Conservation (phyloP, 257 asterid genomes). For the Marsdenia floribunda region DNA sequence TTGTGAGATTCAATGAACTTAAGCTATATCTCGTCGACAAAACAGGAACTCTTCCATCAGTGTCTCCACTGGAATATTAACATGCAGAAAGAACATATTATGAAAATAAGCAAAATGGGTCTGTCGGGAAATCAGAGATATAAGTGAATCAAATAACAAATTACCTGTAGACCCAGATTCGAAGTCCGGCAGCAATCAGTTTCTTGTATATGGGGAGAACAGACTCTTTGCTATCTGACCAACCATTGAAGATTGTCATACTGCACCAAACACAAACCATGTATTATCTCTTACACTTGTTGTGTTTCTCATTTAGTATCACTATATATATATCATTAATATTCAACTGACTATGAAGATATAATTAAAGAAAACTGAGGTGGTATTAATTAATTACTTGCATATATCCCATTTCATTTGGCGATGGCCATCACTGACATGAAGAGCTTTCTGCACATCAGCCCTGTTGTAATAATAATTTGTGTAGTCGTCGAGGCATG, state of each 20-base stretch:
- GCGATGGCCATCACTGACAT: constrained; percentile 48
- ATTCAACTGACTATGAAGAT: not conserved
- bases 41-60: constrained; percentile 86
- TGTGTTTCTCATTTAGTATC: not conserved
- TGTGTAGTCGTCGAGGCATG: constrained; percentile 81
- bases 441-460: constrained; percentile 84
- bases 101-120: not conserved
- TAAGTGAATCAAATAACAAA: not conserved
- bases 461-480: constrained; percentile 55
- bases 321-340: not conserved
- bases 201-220: constrained; percentile 80
- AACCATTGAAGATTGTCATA: constrained; percentile 47
- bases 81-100: not conserved
- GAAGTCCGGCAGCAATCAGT: constrained; percentile 64
- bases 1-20: constrained; percentile 57
- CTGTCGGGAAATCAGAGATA: not conserved
- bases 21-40: constrained; percentile 81
- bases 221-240: constrained; percentile 55
- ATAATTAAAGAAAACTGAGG: no score
- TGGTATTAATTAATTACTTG: constrained; percentile 47
- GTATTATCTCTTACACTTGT: not conserved
- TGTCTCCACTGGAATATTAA: constrained; percentile 59
- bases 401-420: constrained; percentile 73
- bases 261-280: constrained; percentile 33
- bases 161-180: constrained; percentile 89